Conservation (phyloP, 257 asterid species). For the Paulownia fortunei region DNA sequence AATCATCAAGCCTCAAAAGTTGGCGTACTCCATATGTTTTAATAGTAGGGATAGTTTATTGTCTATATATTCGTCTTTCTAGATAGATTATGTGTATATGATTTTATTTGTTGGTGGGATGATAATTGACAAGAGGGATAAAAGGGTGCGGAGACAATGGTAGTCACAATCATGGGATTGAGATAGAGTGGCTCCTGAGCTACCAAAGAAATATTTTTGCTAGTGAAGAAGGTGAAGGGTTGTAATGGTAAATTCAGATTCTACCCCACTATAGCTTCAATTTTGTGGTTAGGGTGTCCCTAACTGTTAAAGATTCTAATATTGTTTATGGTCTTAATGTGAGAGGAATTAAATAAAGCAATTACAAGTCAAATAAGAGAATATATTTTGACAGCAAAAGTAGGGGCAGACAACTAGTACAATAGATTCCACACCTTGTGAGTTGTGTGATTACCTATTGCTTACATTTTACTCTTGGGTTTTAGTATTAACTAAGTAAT, state of each 20-base stretch:
- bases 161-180: slow-evolving; percentile 30
- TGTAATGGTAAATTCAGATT: slow-evolving; percentile 2
- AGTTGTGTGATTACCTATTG: slow-evolving; percentile 21
- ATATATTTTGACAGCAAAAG: slow-evolving; percentile 32
- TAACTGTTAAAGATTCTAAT: not conserved
- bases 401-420: slow-evolving; percentile 28
- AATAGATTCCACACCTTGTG: slow-evolving; percentile 31
- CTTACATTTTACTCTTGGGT: slow-evolving; percentile 40
- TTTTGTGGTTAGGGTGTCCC: slow-evolving; percentile 6
- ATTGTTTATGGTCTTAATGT: not conserved
- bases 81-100: too few species aligned
- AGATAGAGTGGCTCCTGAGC: slow-evolving; percentile 10
- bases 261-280: not conserved
- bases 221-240: slow-evolving; percentile 2
- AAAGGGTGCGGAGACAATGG: slow-evolving; percentile 19
- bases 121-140: slow-evolving; percentile 21
- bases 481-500: slow-evolving; percentile 26
- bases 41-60: too few species aligned
- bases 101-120: not conserved
- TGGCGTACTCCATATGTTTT: too few species aligned
- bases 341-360: not conserved
- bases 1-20: not conserved
- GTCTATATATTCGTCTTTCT: too few species aligned
- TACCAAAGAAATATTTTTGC: slow-evolving; percentile 4
- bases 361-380: slow-evolving; percentile 25